Evolutionary conservation across 306 rosid genomes (phyloP), one percentile per base, ranked within the genome.

Genomic region (Purshia tridentata): DNA sequence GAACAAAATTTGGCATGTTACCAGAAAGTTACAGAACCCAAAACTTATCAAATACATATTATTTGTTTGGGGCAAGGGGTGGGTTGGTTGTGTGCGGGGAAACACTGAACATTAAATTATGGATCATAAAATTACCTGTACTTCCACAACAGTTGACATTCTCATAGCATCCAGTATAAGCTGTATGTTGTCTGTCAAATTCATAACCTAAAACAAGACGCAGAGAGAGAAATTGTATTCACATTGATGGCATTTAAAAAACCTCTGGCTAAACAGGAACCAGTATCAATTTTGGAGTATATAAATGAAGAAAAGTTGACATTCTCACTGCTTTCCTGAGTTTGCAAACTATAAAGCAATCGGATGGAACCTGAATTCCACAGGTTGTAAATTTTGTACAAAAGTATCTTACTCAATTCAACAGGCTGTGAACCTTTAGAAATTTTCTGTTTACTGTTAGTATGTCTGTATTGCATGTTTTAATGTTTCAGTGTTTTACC

Each of bases 131-230:
- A 58, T 46, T 81, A 94, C 99, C 93, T 87, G 91, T 66, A 89
- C 80, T 87, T 91, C 93, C 53, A 91, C 80, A 19, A 76, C 62
- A 39, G 64, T 75, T 42, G 99, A 91, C 68, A 79, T 78, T 59
- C 81, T 83, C 77, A 94, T 45, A 62, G 95, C 86, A 20, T 89
- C 95, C 77, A 81, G 40, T 83, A 91, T 83, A 67, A 85, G 70
- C 80, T 77, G 95, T 69, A 91, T 77, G 72, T 80, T 91, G 67
- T 85, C 93, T 6, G 99, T 94, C 85, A 94, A 82, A 69, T 67
- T 62, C 87, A 23, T 41, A 48, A 94, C 94, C 96, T 94, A 82
- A 39, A 77, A 66, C 2, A 72, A 62, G 71, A 46, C 60, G 48
- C 45, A 35, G 47, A 13, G 44, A 13, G 44, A 68, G 13, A 76